A percentile compares a stretch with the other conserved stretches of the same genome.
Evolutionary conservation across 371 early-diverging fungal species (phyloP).

Genomic region (Enterospora canceri): DNA sequence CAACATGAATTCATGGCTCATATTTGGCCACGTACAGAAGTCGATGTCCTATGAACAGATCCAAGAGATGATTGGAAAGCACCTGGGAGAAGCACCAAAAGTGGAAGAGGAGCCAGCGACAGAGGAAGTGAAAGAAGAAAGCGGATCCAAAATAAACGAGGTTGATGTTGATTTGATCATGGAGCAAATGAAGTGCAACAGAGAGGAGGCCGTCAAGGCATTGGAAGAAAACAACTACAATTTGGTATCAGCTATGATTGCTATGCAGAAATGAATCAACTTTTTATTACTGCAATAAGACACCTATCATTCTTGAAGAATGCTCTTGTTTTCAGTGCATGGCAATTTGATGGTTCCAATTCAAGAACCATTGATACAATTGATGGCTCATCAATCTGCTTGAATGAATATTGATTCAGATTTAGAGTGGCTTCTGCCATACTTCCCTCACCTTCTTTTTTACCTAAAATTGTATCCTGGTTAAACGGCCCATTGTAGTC

Average conservation of each 20-base stretch:
- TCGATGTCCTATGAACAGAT: slow-evolving; percentile 8
- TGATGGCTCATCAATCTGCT: neutral
- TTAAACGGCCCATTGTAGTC: too few relatives aligned
- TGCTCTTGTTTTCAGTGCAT: slow-evolving; percentile 1
- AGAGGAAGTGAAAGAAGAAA: slow-evolving; percentile 7
- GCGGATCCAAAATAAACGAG: slow-evolving; percentile 11
- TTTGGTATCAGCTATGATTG: slow-evolving; percentile 41
- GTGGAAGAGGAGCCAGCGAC: neutral
- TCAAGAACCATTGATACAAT: neutral
- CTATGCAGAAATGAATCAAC: slow-evolving; percentile 28
- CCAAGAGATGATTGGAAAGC: slow-evolving; percentile 1
- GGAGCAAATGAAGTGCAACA: slow-evolving; percentile 23
- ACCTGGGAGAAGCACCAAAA: neutral
- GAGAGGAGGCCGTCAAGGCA: slow-evolving; percentile 36
- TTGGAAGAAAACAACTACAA: slow-evolving; percentile 38
- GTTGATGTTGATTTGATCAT: slow-evolving; percentile 41
- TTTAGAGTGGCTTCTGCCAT: neutral
- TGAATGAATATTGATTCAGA: neutral
- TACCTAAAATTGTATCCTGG: too few relatives aligned
- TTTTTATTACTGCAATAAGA: neutral
- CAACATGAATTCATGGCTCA: neutral
- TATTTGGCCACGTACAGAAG: slow-evolving; percentile 11
- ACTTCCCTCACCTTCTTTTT: neutral
- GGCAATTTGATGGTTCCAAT: neutral
- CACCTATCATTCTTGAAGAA: slow-evolving; percentile 3